A percentile compares a stretch with the other conserved stretches of the same genome.
phyloP scores from a whole-genome alignment of 352 stramenopile species.

The Phytophthora multivora region DNA sequence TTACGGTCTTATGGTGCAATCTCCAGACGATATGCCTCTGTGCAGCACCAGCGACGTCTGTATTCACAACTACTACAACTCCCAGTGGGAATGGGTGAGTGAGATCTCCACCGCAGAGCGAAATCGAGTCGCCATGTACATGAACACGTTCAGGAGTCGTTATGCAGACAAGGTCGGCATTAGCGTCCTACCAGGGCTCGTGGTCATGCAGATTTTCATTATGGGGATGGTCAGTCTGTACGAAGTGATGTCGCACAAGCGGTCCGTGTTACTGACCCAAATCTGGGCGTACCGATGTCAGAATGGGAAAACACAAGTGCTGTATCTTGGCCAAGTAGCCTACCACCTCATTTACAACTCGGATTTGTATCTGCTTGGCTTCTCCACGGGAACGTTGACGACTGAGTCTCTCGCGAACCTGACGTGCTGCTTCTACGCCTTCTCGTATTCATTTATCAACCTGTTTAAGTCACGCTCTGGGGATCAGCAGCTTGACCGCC shows the following conservation, averaged over 20 bases:
- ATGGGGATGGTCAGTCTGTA: conserved; percentile 35
- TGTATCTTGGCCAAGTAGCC: conserved; percentile 25
- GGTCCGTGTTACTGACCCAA: conserved; percentile 32
- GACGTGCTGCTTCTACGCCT: conserved; percentile 16
- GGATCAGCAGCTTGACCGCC: conserved; percentile 13
- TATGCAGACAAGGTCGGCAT: conserved; percentile 21
- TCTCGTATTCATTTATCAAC: conserved; percentile 19
- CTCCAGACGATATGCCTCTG: conserved; percentile 32
- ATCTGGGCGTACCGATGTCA: conserved; percentile 39
- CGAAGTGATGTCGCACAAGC: conserved; percentile 32
- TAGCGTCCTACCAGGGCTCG: conserved; percentile 24
- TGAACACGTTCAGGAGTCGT: conserved; percentile 24
- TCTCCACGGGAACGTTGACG: conserved; percentile 29
- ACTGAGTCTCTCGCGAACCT: conserved; percentile 15
- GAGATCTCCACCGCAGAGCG: conserved; percentile 7
- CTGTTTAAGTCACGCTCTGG: conserved; percentile 8
- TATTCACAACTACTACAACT: conserved; percentile 39
- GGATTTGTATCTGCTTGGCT: conserved; percentile 27
- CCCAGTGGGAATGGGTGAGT: conserved; percentile 26
- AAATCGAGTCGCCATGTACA: conserved; percentile 21
- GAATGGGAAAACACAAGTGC: conserved; percentile 24
- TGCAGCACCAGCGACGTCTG: conserved; percentile 33
- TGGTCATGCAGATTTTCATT: conserved; percentile 37
- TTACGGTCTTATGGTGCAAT: conserved; percentile 36
- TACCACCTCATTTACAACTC: conserved; percentile 33